Evolutionary conservation across 805 yeast species (phyloP).

Genomic region (Kuraishia ogatae): DNA sequence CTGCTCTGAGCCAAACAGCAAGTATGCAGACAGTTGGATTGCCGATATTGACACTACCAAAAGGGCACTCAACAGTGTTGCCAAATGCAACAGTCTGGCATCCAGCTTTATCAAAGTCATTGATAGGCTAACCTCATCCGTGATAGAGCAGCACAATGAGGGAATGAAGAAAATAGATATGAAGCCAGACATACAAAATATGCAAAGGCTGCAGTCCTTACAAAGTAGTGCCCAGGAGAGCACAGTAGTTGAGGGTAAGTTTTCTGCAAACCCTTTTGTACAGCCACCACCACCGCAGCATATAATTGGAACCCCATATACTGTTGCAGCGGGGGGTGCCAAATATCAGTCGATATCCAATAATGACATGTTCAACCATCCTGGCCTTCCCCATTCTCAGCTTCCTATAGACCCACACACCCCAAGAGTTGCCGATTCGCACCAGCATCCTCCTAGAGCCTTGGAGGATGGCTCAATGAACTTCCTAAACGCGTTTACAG

Average conservation of each 20-base stretch:
- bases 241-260: neutral
- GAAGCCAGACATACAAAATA: neutral
- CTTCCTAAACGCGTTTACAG: neutral
- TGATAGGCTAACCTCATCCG: conserved; percentile 25
- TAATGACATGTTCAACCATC: neutral
- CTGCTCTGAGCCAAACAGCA: conserved; percentile 40
- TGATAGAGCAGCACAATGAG: conserved; percentile 1
- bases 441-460: neutral
- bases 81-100: conserved; percentile 37
- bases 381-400: neutral
- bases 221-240: neutral
- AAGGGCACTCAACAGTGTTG: conserved; percentile 24
- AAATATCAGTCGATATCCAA: neutral
- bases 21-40: conserved; percentile 34
- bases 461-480: neutral
- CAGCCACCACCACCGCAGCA: neutral
- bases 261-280: neutral
- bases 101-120: conserved; percentile 34
- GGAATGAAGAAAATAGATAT: neutral
- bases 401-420: neutral
- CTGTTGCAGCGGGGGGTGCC: neutral
- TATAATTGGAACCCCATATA: neutral
- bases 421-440: too few relatives aligned
- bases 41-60: conserved; percentile 34
- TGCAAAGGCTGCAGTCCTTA: neutral